A percentile compares a stretch with the other conserved stretches of the same genome.
These are phyloP conservation scores for Murraya koenigii DNA, from an alignment of 345 rosid species.

Conservation along the genomic window DNA sequence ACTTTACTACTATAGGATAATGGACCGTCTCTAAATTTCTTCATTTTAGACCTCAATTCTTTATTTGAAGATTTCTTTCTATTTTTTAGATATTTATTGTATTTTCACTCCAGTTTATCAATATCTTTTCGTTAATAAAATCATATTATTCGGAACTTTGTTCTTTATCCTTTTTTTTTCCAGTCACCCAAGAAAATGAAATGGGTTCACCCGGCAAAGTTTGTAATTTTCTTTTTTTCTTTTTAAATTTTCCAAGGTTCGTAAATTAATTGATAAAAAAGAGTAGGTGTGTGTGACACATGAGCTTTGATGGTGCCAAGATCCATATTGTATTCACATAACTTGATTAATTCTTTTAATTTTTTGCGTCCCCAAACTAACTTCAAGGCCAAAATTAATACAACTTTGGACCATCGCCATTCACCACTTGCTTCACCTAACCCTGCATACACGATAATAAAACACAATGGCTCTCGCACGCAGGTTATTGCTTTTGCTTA, in stretches of 20 bases:
- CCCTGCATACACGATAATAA: neutral
- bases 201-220: neutral
- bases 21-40: too few species aligned
- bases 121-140: too few species aligned
- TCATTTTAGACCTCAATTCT: too few species aligned
- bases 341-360: neutral
- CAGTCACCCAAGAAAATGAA: neutral
- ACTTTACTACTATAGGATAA: too few species aligned
- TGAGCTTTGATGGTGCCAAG: slow-evolving; percentile 1
- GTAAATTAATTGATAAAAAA: neutral
- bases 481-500: slow-evolving; percentile 17
- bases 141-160: too few species aligned
- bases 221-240: too few species aligned
- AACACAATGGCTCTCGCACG: slow-evolving; percentile 7
- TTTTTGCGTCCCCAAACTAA: neutral
- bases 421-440: slow-evolving; percentile 29
- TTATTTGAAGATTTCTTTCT: too few species aligned
- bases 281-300: neutral
- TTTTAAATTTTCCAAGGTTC: neutral
- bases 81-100: too few species aligned
- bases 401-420: neutral
- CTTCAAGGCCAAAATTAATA: slow-evolving; percentile 26
- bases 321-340: neutral
- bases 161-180: too few species aligned
- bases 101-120: too few species aligned